A percentile compares a stretch with the other conserved stretches of the same genome.
These are phyloP conservation scores for Boletus speciosus DNA, from an alignment of 768 basidiomycete species.

Conservation along the genomic window DNA sequence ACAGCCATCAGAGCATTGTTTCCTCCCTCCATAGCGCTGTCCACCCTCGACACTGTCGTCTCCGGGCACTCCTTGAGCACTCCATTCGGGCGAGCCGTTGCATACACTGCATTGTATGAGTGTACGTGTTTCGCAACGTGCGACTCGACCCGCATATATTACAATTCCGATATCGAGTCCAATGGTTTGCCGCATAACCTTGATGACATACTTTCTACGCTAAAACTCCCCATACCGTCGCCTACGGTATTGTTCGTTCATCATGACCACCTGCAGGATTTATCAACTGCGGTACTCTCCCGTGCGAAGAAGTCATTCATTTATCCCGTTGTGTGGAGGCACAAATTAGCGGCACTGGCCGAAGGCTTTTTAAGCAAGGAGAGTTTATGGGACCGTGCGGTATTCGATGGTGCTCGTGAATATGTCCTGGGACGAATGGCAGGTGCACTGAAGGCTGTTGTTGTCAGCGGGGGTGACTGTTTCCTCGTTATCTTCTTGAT, in stretches of 20 bases:
- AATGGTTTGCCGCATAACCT: slow-evolving; percentile 30
- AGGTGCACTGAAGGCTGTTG: slow-evolving; percentile 58
- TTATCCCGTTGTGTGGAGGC: slow-evolving; percentile 67
- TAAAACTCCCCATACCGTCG: slow-evolving; percentile 57
- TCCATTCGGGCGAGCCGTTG: slow-evolving; percentile 75
- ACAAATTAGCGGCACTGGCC: slow-evolving; percentile 64
- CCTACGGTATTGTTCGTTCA: slow-evolving; percentile 79
- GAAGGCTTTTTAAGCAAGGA: slow-evolving; percentile 78
- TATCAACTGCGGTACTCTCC: slow-evolving; percentile 52
- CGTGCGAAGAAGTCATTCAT: slow-evolving; percentile 53
- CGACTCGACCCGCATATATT: slow-evolving; percentile 52
- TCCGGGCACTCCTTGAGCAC: slow-evolving; percentile 72
- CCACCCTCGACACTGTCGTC: slow-evolving; percentile 71
- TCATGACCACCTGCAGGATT: slow-evolving; percentile 55
- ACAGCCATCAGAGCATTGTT: slow-evolving; percentile 73
- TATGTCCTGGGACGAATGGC: slow-evolving; percentile 58
- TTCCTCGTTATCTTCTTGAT: background rate
- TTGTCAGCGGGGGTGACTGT: slow-evolving; percentile 68
- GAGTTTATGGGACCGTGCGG: slow-evolving; percentile 79
- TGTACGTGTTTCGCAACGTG: slow-evolving; percentile 70
- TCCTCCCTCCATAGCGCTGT: slow-evolving; percentile 65
- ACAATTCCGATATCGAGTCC: slow-evolving; percentile 20
- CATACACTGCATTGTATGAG: slow-evolving; percentile 75
- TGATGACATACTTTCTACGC: slow-evolving; percentile 46
- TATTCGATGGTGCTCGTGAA: slow-evolving; percentile 67